Base-by-base conservation (phyloP, 139 green algal genomes). In the Raphidocelis subcapitata region DNA sequence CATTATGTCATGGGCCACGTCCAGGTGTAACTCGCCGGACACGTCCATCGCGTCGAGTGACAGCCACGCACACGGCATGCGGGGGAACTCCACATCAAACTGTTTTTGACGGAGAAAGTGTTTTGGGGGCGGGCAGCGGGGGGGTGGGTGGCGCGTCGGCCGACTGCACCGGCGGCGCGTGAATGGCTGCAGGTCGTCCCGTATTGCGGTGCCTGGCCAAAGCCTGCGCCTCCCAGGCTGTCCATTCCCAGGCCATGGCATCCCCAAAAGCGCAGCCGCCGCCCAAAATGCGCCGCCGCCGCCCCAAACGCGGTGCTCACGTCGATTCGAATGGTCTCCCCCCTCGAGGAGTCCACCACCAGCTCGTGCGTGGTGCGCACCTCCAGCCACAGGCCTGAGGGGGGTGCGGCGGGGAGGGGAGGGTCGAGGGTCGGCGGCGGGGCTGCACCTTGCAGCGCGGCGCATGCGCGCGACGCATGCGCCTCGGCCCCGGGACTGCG, bases 31-130 rank as follows among this genome's bases (percentile, higher is more conserved):
- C 63, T 98, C 93, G 2, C 95, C 95, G 59, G 81, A 94, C 54
- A 98, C 87, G 77, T 99, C 95, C 95, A 99, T 99, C 1, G 88
- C 93, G 77, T 99, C 95, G 3, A 99, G 64, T 55, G 81, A 94
- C 3, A 98, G 73, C 88, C 94, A 94, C 1, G 86, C 80, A 72
- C 95, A 99, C 21, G 93, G 89, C 82, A 99, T 85, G 23, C 70
- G 76, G 1, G 89, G 92, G 33, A 99, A 97, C 0, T 89, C 95
- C 54, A 99, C 64, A 74, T 99, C 92, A 31, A 99, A 87, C 88
- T 96, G 86, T 69, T 82, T 21, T 24, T 12, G 29, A 23, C 26
- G 21, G 28, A 36, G 20, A 26, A 16, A 62, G 49, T 18, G 20
- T 57, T 20, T n/a, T 20, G 18, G 63, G 28, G 52, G 36, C 41